phyloP scores from a whole-genome alignment of 2,329 filamentous ascomycete species.

The Hymenoscyphus infarciens region DNA sequence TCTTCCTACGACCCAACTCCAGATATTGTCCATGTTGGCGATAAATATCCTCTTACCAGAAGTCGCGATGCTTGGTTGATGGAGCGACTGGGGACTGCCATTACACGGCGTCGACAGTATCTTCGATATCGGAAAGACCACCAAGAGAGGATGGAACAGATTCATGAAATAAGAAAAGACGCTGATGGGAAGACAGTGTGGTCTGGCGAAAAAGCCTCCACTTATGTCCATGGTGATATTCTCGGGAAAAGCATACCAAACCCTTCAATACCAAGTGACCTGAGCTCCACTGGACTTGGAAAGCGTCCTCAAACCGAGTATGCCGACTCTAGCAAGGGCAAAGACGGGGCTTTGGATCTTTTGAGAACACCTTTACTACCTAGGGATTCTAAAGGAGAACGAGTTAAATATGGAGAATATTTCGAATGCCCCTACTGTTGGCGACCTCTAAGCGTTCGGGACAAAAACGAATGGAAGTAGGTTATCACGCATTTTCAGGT shows the following conservation, averaged over 20 bases:
- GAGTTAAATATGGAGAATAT: constrained; percentile 12
- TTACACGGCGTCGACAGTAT: constrained; percentile 28
- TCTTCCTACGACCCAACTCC: constrained; percentile 4
- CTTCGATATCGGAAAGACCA: constrained; percentile 28
- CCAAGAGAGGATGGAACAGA: constrained; percentile 9
- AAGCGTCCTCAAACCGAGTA: constrained; percentile 7
- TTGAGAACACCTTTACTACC: constrained; percentile 11
- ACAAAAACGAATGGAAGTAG: constrained; percentile 23
- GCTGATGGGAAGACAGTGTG: constrained; percentile 11
- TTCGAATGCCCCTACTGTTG: constrained; percentile 12
- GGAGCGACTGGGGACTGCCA: constrained; percentile 25
- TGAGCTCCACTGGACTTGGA: no score
- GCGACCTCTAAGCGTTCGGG: constrained; percentile 14
- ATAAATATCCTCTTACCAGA: constrained; percentile 11
- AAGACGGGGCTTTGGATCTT: neutral
- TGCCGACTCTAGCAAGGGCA: constrained; percentile 6
- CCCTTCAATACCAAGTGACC: neutral
- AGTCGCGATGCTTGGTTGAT: constrained; percentile 11
- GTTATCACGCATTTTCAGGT: neutral
- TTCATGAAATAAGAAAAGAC: constrained; percentile 7
- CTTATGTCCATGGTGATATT: neutral
- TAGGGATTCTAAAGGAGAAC: neutral
- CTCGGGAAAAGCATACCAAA: neutral
- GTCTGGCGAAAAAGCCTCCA: constrained; percentile 12
- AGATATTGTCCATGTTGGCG: constrained; percentile 13